Evolutionary conservation across 345 rosid species (phyloP), one percentile per base, ranked within the genome.

Genomic region (Heritiera littoralis): DNA sequence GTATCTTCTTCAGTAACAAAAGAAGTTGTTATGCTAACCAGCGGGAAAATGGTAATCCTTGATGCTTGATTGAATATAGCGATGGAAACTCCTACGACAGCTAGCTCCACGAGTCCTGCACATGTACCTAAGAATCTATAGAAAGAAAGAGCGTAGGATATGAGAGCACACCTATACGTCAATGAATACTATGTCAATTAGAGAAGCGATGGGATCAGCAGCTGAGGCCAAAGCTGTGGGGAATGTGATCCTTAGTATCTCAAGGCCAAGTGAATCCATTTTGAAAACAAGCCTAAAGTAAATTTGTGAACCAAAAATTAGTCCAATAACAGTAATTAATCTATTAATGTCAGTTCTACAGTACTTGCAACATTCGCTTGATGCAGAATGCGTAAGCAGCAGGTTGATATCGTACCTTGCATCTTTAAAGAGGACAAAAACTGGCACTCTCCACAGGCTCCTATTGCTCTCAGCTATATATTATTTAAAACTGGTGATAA

Each of bases 1-100:
- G 95, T 89, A 66, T 96, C 99, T 86, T 96, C 99, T 81, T 96
- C 97, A 0, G 99, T 98, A 20, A 96, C 98, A 77, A 96, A 96
- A 5, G 98, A 94, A 72, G 99, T 96, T 23, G 99, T 94, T 56
- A 96, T 89, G 56, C 92, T 94, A 64, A 94, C 95, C 46, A 96
- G 86, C 3, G 99, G 99, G 83, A 92, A 94, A 46, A 92, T 90
- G 14, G 98, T 90, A 18, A 96, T 85, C 77, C 82, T 94, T 7
- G 28, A 23, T 23, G 28, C 28, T 23, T 23, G 28, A 23, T 23
- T 23, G 28, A 23, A 23, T 23, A 23, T 90, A 23, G 99, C 98
- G 28, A 96, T 92, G 28, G 99, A 82, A n/a, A 96, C 99, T 76
- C 99, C 99, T 11, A 96, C 99, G 6, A 98, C 99, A 14, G 98